Base-by-base conservation (phyloP, 306 rosid species). In the Pyrus betulifolia region DNA sequence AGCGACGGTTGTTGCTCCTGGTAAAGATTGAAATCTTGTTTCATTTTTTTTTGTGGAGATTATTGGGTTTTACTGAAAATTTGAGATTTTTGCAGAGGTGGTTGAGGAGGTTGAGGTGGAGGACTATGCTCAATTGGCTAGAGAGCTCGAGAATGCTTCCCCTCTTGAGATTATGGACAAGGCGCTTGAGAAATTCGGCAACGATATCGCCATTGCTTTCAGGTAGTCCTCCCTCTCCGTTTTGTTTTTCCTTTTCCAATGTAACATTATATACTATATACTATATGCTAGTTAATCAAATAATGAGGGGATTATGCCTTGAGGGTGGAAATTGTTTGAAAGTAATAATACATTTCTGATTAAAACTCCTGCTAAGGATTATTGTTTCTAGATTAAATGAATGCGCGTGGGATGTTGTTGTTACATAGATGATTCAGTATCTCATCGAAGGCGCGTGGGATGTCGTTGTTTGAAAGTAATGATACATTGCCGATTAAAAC, bases 181-280 rank as follows among this genome's bases (percentile, higher is more conserved):
- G 67, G 98, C 97, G 52, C 93, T 93, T 18, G 88, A 86, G 83
- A 87, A 78, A 78, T 91, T 91, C 49, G 98, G 97, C 66, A 71
- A 84, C 67, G 88, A 91, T 76, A 88, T 93, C 31, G 97, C 96
- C 11, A 93, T 93, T 84, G 98, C 97, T 30, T 93, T 91, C 91
- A 93, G 97, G 98, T 89, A 65, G 30, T 42, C 40, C 76, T 75
- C 33, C 23, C 46, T 60, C 21, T 17, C 15, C 10, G 1, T 13
- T 12, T 6, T 14, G 30, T 54, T 30, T 22, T 1, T 31, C 40
- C 40, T 44, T 55, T 1, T 31, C 40, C 40, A 33, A 33, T 33
- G 35, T 33, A 33, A 33, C 38, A 1, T 6, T 33, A 6, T 33
- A 5, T 6, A 33, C 38, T 33, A 6, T 33, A 5, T 6, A 33